Base-by-base conservation (phyloP, 1,284 basidiomycete species). In the Singerocomus rubriflavus region DNA sequence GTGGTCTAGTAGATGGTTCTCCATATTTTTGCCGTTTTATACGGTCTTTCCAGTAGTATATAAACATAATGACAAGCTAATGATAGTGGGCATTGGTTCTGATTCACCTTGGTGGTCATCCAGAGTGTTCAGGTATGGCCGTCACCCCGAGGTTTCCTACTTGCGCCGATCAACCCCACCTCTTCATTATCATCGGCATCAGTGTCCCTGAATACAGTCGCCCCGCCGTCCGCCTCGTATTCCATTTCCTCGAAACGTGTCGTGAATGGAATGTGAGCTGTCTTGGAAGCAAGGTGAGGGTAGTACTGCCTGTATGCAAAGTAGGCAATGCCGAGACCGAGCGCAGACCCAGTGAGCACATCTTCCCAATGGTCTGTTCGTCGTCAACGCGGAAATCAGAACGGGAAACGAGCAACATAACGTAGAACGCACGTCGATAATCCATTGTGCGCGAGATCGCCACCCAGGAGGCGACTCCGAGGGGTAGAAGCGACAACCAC, bases 381-480 rank as follows among this genome's bases (percentile, higher is more conserved):
- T 21, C 3, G 26, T 43, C 7, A 13, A 48, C 2, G 27, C 10
- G 14, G 17, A 26, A 33, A 40, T 54, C 17, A 55, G 38, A 16
- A 43, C 6, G 8, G 5, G 21, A 6, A 6, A 5, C 9, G n/a
- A 27, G 6, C 12, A 32, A 38, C 10, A 14, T 1, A 16, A 14
- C 9, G 13, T 37, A 21, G 5, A n/a, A 73, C 76, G 59, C 59
- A 81, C 81, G 82, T 51, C 83, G 72, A 58, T 84, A 82, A 59
- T 86, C 83, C 76, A 82, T 81, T 0, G 82, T 84, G 17, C 84
- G 76, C 25, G 80, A 78, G 51, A 90, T 75, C 3, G 88, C 86
- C 8, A 92, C 80, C 52, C 86, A 76, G 0, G 78, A 67, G 0
- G 85, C 88, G 2, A 77, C 80, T 6, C 82, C 66, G 9, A 88